Percentiles rank a stretch among this genome's conserved stretches.
Conservation (phyloP, 208 protist genomes). For the Zelonia costaricensis region DNA sequence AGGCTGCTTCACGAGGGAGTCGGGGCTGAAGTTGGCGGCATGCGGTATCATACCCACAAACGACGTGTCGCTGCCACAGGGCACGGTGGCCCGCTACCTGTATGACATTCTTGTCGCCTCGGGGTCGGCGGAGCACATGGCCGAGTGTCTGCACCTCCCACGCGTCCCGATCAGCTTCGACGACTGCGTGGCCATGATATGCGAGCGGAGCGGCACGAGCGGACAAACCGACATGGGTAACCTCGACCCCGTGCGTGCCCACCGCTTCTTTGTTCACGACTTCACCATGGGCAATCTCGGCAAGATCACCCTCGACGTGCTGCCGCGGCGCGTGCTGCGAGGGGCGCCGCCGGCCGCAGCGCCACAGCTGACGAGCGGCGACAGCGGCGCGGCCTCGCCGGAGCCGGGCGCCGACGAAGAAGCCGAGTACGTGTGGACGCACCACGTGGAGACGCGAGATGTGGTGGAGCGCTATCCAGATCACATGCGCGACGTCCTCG, state of each 20-base stretch:
- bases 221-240: constrained; percentile 84
- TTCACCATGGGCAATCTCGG: constrained; percentile 84
- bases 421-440: constrained; percentile 50
- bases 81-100: constrained; percentile 77
- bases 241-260: constrained; percentile 64
- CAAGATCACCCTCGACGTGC: constrained; percentile 78
- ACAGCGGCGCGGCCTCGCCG: not conserved
- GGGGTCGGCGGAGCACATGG: constrained; percentile 74
- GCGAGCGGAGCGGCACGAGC: constrained; percentile 82
- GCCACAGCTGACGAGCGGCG: constrained; percentile 15
- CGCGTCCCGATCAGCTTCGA: constrained; percentile 88
- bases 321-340: constrained; percentile 59
- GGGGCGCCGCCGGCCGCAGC: constrained; percentile 5
- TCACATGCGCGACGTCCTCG: constrained; percentile 79
- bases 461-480: constrained; percentile 79
- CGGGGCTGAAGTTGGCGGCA: constrained; percentile 83
- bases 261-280: constrained; percentile 86
- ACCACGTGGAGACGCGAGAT: constrained; percentile 76
- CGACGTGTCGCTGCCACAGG: constrained; percentile 67
- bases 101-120: constrained; percentile 78
- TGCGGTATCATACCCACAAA: constrained; percentile 88
- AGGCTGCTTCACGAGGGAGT: constrained; percentile 83
- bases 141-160: constrained; percentile 83
- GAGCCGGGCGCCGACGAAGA: not conserved
- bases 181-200: constrained; percentile 90